These are phyloP conservation scores for Luvunga scandens DNA, from an alignment of 345 rosid species.

Conservation along the genomic window DNA sequence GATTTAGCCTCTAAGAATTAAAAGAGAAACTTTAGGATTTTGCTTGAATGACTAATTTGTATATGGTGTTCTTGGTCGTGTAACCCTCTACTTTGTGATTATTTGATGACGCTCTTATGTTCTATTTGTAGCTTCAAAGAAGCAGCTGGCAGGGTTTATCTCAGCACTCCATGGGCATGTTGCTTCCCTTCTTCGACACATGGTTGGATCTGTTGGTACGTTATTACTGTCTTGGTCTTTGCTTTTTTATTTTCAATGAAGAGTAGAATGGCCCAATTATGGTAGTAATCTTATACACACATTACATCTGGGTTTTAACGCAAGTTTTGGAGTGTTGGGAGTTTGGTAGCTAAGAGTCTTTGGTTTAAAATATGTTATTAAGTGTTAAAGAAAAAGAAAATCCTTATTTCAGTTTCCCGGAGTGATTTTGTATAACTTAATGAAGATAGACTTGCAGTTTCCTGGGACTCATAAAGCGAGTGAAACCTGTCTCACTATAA, in stretches of 20 bases:
- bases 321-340: neutral
- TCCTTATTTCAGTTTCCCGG: neutral
- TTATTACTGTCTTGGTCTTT: neutral
- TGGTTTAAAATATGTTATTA: neutral
- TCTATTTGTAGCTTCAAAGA: conserved; percentile 64
- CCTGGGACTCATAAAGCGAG: neutral
- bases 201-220: conserved; percentile 94
- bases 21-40: conserved; percentile 1
- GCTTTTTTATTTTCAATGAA: neutral
- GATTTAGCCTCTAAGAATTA: conserved; percentile 9
- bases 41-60: neutral
- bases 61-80: neutral
- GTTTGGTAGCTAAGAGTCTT: neutral
- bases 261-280: neutral
- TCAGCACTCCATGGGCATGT: conserved; percentile 76
- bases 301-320: neutral
- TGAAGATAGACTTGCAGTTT: neutral
- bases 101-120: neutral
- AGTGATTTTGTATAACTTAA: neutral
- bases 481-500: neutral
- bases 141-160: conserved; percentile 66
- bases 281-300: neutral
- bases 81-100: neutral
- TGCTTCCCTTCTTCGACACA: conserved; percentile 78
- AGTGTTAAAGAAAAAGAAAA: neutral